Evolutionary conservation across 352 stramenopile genomes (phyloP), one percentile per base, ranked within the genome.

Genomic region (Globisporangium takayamanum): DNA sequence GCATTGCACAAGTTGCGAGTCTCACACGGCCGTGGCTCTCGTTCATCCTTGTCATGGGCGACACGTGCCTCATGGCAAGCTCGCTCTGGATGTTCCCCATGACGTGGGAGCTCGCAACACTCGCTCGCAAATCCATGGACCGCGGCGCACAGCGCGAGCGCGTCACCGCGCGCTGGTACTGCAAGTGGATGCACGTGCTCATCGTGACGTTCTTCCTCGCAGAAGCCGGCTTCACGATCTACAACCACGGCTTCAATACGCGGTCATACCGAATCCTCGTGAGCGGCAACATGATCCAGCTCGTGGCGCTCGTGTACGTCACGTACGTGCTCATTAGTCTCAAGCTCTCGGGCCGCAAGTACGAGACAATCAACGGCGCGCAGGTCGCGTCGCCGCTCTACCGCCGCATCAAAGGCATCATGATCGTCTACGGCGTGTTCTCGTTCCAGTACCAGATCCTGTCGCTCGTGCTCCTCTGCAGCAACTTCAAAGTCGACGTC

Each of bases 351-450:
- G 74, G 76, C 11, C 66, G 71, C 26, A 84, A 87, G 39, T 79
- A 81, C 57, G 76, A 84, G 60, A 68, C 59, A 25, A 68, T 87
- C 26, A 59, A 74, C 18, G 73, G 76, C 44, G 57, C 57, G 1
- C 62, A 74, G 44, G 74, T 83, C 5, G 47, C 72, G 49, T 87
- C 78, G 1, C 78, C 76, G 6, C 63, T 87, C 6, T 88, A 88
- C 57, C 68, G 69, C 7, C 76, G 76, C 52, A 71, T 87, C 61
- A 79, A 80, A 50, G 64, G 66, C 51, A 85, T 87, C 65, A 80
- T 87, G 77, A 55, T 84, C 47, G 72, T 82, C 48, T 82, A 75
- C 59, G 63, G 67, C 16, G 22, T 70, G 12, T 80, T 79, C 53
- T 69, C 67, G 28, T 74, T 77, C 53, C 74, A 81, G 64, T 79